Evolutionary conservation across 257 asterid species (phyloP), one percentile per base, ranked within the genome.

Genomic region (Penstemon davidsonii): DNA sequence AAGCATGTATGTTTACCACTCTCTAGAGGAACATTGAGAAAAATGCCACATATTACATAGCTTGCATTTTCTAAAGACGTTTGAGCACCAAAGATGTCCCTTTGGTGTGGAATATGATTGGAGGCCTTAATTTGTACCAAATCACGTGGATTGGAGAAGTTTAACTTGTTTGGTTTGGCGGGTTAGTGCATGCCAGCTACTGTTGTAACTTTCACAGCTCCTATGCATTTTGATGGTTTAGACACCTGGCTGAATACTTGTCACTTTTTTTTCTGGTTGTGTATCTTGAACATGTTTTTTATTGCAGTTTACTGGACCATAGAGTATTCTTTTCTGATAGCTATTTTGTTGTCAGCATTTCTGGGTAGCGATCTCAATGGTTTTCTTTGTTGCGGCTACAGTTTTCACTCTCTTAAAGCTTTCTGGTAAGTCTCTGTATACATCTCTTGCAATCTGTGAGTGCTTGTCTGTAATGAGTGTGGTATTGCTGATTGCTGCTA

Each of bases 331-430:
- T 71, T 68, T 74, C 72, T 77, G 65, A 64, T 70, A 68, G 71
- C 43, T 50, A 42, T 61, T 69, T 68, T 79, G 52, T 74, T 74
- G 51, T 66, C 85, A 94, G 99, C 99, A 91, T 79, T 94, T 94
- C 77, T 94, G 98, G 99, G 99, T 94, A 41, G 98, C 99, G 7
- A 87, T 91, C 82, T 89, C 99, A 55, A 94, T 94, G 99, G 84
- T 91, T 71, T 91, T 94, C 93, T 91, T 94, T 81, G 70, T 91
- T 66, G 96, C 98, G 36, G 98, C 98, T 18, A 91, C 99, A 68
- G 80, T 94, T 66, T 91, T 94, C 85, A 94, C 99, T 71, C 89
- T 91, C 77, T 83, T 94, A 77, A 94, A 94, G 85, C 89, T 94
- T 45, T 88, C 83, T 78, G 96, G 99, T 91, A 79, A 76, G 70